Percentiles rank a stretch among this genome's conserved stretches.
Conservation (phyloP, 768 basidiomycete species). For the Holtermannia corniformis region DNA sequence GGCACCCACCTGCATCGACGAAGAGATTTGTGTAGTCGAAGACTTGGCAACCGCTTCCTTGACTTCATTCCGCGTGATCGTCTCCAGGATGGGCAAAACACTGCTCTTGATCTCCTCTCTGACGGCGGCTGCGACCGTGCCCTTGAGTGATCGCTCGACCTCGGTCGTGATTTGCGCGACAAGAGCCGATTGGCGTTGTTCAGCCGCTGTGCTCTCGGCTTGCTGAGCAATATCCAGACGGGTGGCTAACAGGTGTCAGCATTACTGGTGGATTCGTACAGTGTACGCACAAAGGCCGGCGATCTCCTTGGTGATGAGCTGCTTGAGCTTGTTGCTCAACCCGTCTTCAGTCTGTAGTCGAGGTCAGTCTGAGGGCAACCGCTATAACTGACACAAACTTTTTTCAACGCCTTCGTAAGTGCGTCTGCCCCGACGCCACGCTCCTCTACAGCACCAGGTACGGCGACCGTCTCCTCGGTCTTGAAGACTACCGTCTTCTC, state of each 20-base stretch:
- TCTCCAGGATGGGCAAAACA: conserved; percentile 1
- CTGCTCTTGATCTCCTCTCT: conserved; percentile 7
- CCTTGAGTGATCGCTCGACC: conserved; percentile 10
- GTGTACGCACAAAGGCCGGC: conserved; percentile 5
- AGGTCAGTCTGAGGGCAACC: not conserved
- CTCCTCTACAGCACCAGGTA: not conserved
- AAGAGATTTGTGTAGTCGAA: conserved; percentile 9
- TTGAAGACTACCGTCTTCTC: too few species aligned
- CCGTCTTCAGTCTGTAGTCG: conserved; percentile 22
- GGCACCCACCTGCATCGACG: conserved; percentile 6
- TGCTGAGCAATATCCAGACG: not conserved
- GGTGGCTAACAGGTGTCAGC: conserved; percentile 2
- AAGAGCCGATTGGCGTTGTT: not conserved
- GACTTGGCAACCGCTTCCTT: conserved; percentile 16
- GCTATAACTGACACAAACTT: conserved; percentile 20
- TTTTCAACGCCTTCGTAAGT: conserved; percentile 17
- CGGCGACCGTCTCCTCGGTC: too few species aligned
- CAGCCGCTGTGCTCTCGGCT: not conserved
- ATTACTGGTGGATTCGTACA: conserved; percentile 13
- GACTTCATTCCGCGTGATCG: conserved; percentile 11
- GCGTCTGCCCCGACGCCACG: conserved; percentile 6
- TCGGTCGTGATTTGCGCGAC: conserved; percentile 9
- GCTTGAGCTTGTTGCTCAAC: conserved; percentile 18
- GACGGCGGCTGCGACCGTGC: not conserved
- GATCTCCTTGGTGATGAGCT: conserved; percentile 14